Evolutionary conservation across 2,329 filamentous ascomycete genomes (phyloP), one percentile per base, ranked within the genome.

Genomic region (Huntiella savannae): DNA sequence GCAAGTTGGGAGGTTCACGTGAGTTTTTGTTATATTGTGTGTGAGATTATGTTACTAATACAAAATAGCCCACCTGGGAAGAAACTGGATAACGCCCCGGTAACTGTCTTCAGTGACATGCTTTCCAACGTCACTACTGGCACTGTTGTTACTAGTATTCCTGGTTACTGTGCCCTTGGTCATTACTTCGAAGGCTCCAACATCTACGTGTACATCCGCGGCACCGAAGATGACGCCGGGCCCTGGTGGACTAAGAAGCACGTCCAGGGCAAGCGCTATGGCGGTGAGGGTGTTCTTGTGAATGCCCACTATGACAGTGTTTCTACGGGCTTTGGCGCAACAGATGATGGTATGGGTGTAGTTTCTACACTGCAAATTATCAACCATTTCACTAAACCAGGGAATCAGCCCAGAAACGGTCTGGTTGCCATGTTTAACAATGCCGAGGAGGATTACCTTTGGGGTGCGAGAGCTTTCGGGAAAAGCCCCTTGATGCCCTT

Each of bases 301-400:
- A 96, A 95, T 59, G 87, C 88, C 13, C 91, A 96, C 58, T 94
- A 91, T 57, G 91, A 94, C 62, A 87, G 82, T 49, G 91, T 96
- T 4, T 83, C 86, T 11, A 93, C 86, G 2, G 87, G 85, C 1
- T 94, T 78, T 54, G 91, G 91, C 41, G 87, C 91, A 12, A 96
- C 91, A 2, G 91, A 98, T 56, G 84, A 95, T 60, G 91, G 88
- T 5, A 77, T 94, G 51, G 86, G 86, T 22, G 84, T 92, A 16
- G 76, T 93, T n/a, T 81, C 81, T 0, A 67, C 88, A 37, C 69
- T 96, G 41, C 86, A 95, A 59, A 66, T 96, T 42, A 70, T 96
- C 51, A 82, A 79, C 51, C 84, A 94, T 61, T 95, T 93, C 58
- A 86, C 84, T 1, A 71, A 71, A 2, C 63, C 73, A 0, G 77